A percentile compares a stretch with the other conserved stretches of the same genome.
Evolutionary conservation across 306 rosid genomes (phyloP).

Genomic region (Astragalus glycyphyllos): DNA sequence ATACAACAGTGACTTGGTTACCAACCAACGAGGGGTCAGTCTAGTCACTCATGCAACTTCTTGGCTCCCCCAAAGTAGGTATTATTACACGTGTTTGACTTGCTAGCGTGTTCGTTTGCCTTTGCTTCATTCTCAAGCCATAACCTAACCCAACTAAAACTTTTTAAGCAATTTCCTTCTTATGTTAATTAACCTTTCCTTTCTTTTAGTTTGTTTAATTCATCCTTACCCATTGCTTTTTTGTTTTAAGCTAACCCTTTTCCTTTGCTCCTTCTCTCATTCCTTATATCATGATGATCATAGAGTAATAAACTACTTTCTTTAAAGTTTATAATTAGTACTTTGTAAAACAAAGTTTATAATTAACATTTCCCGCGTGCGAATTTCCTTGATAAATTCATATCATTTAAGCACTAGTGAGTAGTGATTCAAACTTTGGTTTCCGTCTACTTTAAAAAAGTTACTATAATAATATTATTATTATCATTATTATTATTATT

Average conservation of each 20-base stretch:
- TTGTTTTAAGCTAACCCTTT: too few relatives aligned
- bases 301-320: neutral
- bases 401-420: neutral
- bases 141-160: conserved; percentile 45
- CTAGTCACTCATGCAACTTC: conserved; percentile 14
- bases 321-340: too few relatives aligned
- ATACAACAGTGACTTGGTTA: conserved; percentile 49
- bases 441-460: too few relatives aligned
- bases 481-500: too few relatives aligned
- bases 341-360: neutral
- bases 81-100: conserved; percentile 51
- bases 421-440: conserved; percentile 1
- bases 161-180: conserved; percentile 32
- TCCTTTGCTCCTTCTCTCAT: neutral
- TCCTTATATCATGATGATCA: neutral
- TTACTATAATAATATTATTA: too few relatives aligned
- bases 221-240: neutral
- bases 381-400: neutral
- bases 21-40: conserved; percentile 35
- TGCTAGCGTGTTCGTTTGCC: conserved; percentile 29
- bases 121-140: conserved; percentile 65
- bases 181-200: neutral
- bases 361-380: neutral
- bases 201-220: neutral
- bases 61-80: conserved; percentile 5